Evolutionary conservation across 345 rosid genomes (phyloP).

Genomic region (Brassica nigra): DNA sequence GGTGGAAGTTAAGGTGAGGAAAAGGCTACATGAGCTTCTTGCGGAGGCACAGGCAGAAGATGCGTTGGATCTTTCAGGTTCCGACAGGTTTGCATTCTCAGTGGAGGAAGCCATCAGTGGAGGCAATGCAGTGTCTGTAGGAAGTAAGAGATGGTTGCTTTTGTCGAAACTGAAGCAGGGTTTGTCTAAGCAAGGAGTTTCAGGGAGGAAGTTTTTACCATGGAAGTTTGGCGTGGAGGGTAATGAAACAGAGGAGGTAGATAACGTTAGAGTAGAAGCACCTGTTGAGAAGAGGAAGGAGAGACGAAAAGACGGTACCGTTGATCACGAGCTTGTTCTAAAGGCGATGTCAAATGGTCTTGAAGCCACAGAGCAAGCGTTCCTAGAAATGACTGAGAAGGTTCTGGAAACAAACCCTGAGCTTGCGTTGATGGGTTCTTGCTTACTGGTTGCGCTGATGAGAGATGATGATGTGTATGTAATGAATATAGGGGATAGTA

Average conservation of each 20-base stretch:
- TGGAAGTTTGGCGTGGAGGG: constrained; percentile 82
- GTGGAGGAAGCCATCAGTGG: constrained; percentile 80
- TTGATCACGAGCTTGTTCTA: constrained; percentile 77
- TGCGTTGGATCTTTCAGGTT: constrained; percentile 93
- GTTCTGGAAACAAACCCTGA: constrained; percentile 84
- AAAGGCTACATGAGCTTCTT: constrained; percentile 76
- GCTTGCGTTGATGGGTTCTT: constrained; percentile 97
- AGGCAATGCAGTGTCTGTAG: constrained; percentile 65
- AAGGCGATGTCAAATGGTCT: constrained; percentile 84
- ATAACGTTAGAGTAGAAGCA: constrained; percentile 58
- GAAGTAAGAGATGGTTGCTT: constrained; percentile 77
- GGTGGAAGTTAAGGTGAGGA: constrained; percentile 52
- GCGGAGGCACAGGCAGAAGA: constrained; percentile 84
- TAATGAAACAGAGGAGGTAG: constrained; percentile 55
- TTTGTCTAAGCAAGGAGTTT: constrained; percentile 56
- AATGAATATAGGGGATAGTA: constrained; percentile 98
- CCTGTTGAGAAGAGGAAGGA: constrained; percentile 50
- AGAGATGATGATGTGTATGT: constrained; percentile 95
- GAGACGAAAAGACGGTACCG: constrained; percentile 77
- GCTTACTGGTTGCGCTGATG: constrained; percentile 89
- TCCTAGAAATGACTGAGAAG: constrained; percentile 92
- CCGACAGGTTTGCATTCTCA: constrained; percentile 88
- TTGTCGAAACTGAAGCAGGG: constrained; percentile 86
- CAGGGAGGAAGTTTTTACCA: constrained; percentile 64
- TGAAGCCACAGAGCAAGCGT: constrained; percentile 78